Evolutionary conservation across 176 grass and related monocot genomes (phyloP), one percentile per base, ranked within the genome.

Genomic region (Themeda triandra): DNA sequence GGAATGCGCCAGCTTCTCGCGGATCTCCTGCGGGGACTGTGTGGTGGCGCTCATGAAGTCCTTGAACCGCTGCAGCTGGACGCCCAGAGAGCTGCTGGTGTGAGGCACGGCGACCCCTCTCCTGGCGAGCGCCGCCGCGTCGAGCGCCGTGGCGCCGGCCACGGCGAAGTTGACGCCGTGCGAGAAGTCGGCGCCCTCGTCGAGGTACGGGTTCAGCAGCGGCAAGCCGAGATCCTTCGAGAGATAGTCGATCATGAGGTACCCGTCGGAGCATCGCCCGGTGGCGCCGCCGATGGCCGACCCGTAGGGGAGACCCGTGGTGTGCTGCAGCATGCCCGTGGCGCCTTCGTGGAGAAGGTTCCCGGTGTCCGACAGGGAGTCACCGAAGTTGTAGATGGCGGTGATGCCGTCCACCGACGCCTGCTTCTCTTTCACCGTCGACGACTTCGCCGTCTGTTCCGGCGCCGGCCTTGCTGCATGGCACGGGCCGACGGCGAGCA

Each of bases 131-230:
- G 69, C 40, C 49, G 81, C 59, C 46, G 84, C 76, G 82, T 90
- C 88, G 49, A 90, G 85, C 4, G 85, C 78, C 67, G 85, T 90
- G 69, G 91, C 81, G 1, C 76, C 80, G 2, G 76, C 84, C 19
- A 93, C 87, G 7, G 85, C 88, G 81, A 93, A 93, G 79, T 90
- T 93, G 62, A 71, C 84, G 5, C 91, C 85, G 64, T 69, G 62
- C 11, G 54, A 36, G 76, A 90, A 90, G 87, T 83, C 73, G 80
- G 62, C 71, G 66, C 19, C 67, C 51, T 70, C 65, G 69, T 75
- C 44, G 28, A 92, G 83, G 84, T 89, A 89, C 65, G 87, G 86
- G 31, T 28, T 81, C 21, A 89, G 82, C 18, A 92, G 10, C 7
- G 84, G 90, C 11, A 89, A 25, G 0, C 83, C 83, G 6, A 89